Base-by-base conservation (phyloP, 139 green algal species). In the Microglena sp. region DNA sequence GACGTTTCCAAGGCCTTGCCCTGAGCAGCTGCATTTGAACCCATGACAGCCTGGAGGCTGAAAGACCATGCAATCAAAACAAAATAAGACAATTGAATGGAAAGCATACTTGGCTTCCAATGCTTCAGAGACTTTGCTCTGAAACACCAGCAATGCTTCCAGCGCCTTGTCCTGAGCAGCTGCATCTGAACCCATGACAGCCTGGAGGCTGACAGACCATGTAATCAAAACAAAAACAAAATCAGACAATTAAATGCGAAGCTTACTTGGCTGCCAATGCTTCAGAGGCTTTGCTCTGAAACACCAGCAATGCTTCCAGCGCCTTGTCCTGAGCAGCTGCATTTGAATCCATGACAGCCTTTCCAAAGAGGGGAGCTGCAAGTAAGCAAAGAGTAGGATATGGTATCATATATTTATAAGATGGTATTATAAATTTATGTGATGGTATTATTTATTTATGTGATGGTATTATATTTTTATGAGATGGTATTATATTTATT, bases 1-100 rank as follows among this genome's bases (percentile, higher is more conserved):
- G 91, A 55, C 0, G 86, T 82, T 22, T 97, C 92, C 35, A 97
- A 73, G 0, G 87, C 91, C 65, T 91, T 95, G 56, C 96, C 92
- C 57, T 95, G 77, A 0, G 86, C 90, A 31, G 90, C 80, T 5
- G 89, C 90, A 62, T 97, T 97, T 6, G 82, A 57, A 45, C 98
- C 92, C 2, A 67, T 73, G 18, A 89, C 77, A 0, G 79, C 86
- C 66, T 50, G 40, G 40, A 18, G 40, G 40, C 15, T 11, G 40
- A 50, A 18, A 18, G 40, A 18, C 40, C n/a, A n/a, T n/a, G n/a
- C n/a, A n/a, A 50, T 50, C 11, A 11, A 50, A 11, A 50, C 40
- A 50, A 11, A 50, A 11, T 11, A 11, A 50, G 15, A 50, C 40
- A 50, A 11, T 24, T 18, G 18, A 11, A 50, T 18, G 40, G 15